Evolutionary conservation across 192 early-diverging fungal species (phyloP).

Genomic region (Cetraspora pellucida): DNA sequence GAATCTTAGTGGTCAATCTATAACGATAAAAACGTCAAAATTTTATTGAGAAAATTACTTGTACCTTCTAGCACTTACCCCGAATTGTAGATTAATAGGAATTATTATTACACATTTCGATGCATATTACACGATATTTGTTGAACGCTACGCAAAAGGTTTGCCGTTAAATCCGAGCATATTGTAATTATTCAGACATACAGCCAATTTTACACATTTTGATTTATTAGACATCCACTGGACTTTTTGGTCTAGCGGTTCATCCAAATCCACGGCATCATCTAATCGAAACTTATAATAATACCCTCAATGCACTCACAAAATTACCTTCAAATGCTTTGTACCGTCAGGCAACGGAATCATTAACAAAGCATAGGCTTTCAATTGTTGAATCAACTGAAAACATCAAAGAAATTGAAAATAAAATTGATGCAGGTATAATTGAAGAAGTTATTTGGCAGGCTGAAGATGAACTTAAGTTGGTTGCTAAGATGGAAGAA

Average conservation of each 20-base stretch:
- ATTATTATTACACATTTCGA: neutral
- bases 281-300: slow-evolving; percentile 81
- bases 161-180: neutral
- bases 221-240: slow-evolving; percentile 60
- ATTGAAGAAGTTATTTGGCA: slow-evolving; percentile 91
- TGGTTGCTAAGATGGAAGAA: slow-evolving; percentile 83
- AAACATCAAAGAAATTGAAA: slow-evolving; percentile 76
- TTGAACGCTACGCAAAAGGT: slow-evolving; percentile 18
- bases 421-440: slow-evolving; percentile 75
- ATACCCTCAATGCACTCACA: slow-evolving; percentile 70
- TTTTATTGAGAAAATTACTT: neutral
- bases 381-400: slow-evolving; percentile 74
- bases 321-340: slow-evolving; percentile 75
- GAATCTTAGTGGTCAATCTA: no score
- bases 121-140: slow-evolving; percentile 4
- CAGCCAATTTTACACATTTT: neutral
- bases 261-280: slow-evolving; percentile 85
- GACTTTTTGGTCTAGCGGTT: slow-evolving; percentile 83
- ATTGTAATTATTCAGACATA: neutral
- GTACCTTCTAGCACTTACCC: no score
- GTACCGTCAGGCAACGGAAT: slow-evolving; percentile 81
- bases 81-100: neutral
- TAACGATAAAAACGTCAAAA: no score
- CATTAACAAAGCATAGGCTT: slow-evolving; percentile 76
- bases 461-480: slow-evolving; percentile 85